Percentiles rank a stretch among this genome's conserved stretches.
These are phyloP conservation scores for Theileria annulata DNA, from an alignment of 169 alveolate species.

Conservation along the genomic window DNA sequence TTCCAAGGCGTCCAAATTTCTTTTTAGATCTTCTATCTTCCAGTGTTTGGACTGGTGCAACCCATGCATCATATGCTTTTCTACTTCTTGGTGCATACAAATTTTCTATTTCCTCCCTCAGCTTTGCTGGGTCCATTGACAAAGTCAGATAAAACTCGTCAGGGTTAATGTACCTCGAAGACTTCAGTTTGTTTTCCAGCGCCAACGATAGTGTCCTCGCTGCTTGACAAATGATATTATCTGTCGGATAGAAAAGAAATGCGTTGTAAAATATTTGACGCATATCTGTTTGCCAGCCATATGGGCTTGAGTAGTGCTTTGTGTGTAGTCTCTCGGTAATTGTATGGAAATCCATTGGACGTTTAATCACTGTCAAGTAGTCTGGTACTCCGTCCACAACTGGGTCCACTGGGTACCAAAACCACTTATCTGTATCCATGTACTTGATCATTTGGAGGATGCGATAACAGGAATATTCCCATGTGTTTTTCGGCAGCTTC, in stretches of 20 bases:
- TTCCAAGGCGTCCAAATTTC: background rate
- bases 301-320: slow-evolving; percentile 83
- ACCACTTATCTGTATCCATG: slow-evolving; percentile 68
- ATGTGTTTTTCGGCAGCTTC: slow-evolving; percentile 58
- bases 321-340: slow-evolving; percentile 61
- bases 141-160: slow-evolving; percentile 45
- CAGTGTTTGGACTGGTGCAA: slow-evolving; percentile 12
- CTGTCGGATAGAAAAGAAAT: slow-evolving; percentile 73
- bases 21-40: background rate
- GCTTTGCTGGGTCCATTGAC: slow-evolving; percentile 63
- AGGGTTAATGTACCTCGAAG: slow-evolving; percentile 69
- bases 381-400: slow-evolving; percentile 68
- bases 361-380: slow-evolving; percentile 39
- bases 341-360: slow-evolving; percentile 67
- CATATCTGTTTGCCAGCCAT: slow-evolving; percentile 88
- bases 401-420: slow-evolving; percentile 71
- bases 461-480: slow-evolving; percentile 68
- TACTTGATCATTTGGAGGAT: slow-evolving; percentile 49
- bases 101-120: slow-evolving; percentile 38
- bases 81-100: slow-evolving; percentile 16
- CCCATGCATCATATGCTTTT: slow-evolving; percentile 15
- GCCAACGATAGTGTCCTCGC: slow-evolving; percentile 73
- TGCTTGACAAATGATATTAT: slow-evolving; percentile 77
- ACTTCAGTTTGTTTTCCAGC: slow-evolving; percentile 70
- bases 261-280: slow-evolving; percentile 88